These are phyloP conservation scores for Alternaria sp. DNA, from an alignment of 2,329 filamentous ascomycete species.

Conservation along the genomic window DNA sequence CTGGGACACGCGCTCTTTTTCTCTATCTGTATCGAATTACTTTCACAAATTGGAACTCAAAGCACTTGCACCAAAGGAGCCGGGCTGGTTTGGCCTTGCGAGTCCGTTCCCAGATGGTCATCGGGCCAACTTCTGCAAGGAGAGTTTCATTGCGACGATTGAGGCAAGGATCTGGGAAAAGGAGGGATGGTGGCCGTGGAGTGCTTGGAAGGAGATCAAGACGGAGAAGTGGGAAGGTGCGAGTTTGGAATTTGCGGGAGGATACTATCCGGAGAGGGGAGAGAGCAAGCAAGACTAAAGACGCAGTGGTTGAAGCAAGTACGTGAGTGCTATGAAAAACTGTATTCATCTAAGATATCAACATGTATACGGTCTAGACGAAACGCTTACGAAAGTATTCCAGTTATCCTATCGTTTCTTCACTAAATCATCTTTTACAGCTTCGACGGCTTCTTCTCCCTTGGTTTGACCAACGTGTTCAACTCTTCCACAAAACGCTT, in stretches of 20 bases:
- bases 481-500: constrained; percentile 45
- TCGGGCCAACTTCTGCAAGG: constrained; percentile 54
- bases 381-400: background rate
- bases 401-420: background rate
- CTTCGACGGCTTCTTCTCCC: constrained; percentile 36
- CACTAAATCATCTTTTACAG: constrained; percentile 11
- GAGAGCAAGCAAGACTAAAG: constrained; percentile 44
- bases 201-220: constrained; percentile 52
- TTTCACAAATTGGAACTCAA: constrained; percentile 54
- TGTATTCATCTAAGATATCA: background rate
- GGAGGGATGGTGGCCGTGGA: constrained; percentile 45
- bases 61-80: constrained; percentile 53
- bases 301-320: background rate
- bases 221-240: constrained; percentile 54
- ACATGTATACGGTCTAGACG: background rate
- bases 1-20: constrained; percentile 53
- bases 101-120: constrained; percentile 59
- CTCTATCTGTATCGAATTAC: constrained; percentile 51
- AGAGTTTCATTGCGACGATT: constrained; percentile 59
- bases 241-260: constrained; percentile 61
- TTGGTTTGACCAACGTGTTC: constrained; percentile 27
- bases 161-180: constrained; percentile 55
- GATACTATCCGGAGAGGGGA: constrained; percentile 56
- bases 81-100: constrained; percentile 57
- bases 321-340: background rate